Evolutionary conservation across 176 grass and related monocot species (phyloP).

Genomic region (Raddia distichophylla): DNA sequence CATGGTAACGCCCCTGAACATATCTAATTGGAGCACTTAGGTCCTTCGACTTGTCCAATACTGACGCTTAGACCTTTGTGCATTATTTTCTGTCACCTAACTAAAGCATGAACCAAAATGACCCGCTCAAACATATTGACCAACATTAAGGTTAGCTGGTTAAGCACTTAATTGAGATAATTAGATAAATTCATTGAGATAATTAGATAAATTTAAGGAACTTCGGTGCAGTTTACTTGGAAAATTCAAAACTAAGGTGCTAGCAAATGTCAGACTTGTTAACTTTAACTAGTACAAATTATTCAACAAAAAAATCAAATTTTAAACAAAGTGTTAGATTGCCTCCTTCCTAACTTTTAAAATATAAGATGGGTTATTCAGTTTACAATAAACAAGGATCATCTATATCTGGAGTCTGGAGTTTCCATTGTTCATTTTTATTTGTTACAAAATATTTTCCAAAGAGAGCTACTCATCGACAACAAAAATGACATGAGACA

Average conservation of each 20-base stretch:
- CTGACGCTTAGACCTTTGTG: background rate
- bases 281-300: background rate
- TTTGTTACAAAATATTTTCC: slow-evolving; percentile 16
- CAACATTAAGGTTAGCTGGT: background rate
- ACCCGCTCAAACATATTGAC: background rate
- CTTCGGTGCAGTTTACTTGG: background rate
- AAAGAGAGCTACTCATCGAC: slow-evolving; percentile 40
- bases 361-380: background rate
- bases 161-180: background rate
- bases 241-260: background rate
- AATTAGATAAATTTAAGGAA: background rate
- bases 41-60: background rate
- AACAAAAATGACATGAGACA: slow-evolving; percentile 17
- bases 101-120: slow-evolving; percentile 1
- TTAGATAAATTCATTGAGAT: background rate
- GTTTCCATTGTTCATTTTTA: slow-evolving; percentile 25
- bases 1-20: background rate
- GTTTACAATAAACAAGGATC: background rate
- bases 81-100: background rate
- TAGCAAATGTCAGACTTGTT: background rate
- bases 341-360: slow-evolving; percentile 1
- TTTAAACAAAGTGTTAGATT: background rate
- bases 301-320: background rate
- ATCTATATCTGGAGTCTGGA: background rate
- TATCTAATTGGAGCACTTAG: background rate